Conservation (phyloP, 495 filamentous ascomycete genomes). For the Aspergillus heteromorphus region DNA sequence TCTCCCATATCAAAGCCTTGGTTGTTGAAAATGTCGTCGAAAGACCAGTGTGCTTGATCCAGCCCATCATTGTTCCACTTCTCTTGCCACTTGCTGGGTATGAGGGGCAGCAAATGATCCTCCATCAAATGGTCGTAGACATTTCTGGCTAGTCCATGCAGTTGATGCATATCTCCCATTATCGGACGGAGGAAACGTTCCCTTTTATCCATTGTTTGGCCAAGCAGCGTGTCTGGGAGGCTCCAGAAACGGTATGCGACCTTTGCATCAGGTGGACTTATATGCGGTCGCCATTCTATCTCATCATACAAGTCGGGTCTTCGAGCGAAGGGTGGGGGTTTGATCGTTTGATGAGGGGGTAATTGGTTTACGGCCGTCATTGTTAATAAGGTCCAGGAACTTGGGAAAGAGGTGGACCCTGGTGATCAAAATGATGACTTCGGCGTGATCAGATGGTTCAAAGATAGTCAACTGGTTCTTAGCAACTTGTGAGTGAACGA, state of each 20-base stretch:
- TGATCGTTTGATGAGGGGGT: neutral
- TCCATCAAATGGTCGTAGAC: neutral
- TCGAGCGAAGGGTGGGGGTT: conserved; percentile 14
- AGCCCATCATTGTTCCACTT: neutral
- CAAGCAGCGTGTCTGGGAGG: conserved; percentile 15
- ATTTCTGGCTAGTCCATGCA: neutral
- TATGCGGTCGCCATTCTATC: conserved; percentile 13
- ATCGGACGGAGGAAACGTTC: neutral
- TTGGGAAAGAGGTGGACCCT: too few relatives aligned
- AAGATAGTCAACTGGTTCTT: neutral
- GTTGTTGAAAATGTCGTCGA: neutral
- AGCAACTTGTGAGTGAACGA: neutral
- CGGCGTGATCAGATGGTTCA: neutral
- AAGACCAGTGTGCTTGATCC: neutral
- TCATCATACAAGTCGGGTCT: conserved; percentile 19
- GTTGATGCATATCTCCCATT: neutral
- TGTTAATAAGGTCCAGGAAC: neutral
- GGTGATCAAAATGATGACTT: neutral
- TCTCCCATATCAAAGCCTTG: neutral
- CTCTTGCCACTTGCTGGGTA: neutral
- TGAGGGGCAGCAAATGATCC: neutral
- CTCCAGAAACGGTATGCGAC: conserved; percentile 24
- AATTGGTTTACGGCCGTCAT: neutral
- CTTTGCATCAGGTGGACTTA: conserved; percentile 13
- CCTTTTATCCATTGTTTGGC: too few relatives aligned